Evolutionary conservation across 2,329 filamentous ascomycete species (phyloP).

Genomic region (Colletotrichum echinochloae): DNA sequence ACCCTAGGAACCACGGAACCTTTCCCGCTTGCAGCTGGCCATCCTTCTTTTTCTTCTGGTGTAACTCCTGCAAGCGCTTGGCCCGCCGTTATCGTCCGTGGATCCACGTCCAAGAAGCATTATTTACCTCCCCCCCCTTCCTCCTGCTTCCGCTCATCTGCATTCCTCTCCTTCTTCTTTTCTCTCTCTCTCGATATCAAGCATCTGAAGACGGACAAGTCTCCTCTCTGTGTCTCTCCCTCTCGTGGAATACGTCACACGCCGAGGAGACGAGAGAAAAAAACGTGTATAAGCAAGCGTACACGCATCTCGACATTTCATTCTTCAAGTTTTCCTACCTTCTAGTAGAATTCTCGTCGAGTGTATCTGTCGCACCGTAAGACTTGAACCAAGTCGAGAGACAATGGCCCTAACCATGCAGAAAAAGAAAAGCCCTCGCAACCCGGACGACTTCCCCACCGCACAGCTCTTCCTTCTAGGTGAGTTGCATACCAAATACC

Average conservation of each 20-base stretch:
- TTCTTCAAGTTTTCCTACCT: slow-evolving; percentile 40
- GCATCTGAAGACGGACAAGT: slow-evolving; percentile 33
- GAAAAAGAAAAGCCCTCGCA: slow-evolving; percentile 64
- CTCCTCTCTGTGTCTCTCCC: slow-evolving; percentile 9
- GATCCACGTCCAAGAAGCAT: slow-evolving; percentile 29
- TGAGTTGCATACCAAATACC: slow-evolving; percentile 60
- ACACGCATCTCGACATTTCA: slow-evolving; percentile 36
- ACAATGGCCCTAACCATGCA: slow-evolving; percentile 66
- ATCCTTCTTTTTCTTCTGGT: slow-evolving; percentile 17
- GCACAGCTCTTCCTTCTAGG: slow-evolving; percentile 87
- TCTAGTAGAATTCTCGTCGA: slow-evolving; percentile 35
- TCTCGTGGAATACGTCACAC: slow-evolving; percentile 19
- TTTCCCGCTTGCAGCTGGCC: slow-evolving; percentile 39
- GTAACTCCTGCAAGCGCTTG: slow-evolving; percentile 36
- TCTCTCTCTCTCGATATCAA: slow-evolving; percentile 9
- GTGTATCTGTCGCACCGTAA: slow-evolving; percentile 59
- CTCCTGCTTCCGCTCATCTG: slow-evolving; percentile 32
- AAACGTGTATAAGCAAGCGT: slow-evolving; percentile 38
- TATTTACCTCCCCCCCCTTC: slow-evolving; percentile 36
- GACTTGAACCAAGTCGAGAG: slow-evolving; percentile 54
- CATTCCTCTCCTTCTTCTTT: slow-evolving; percentile 32
- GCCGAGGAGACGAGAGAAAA: slow-evolving; percentile 23
- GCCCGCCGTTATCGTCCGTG: slow-evolving; percentile 37
- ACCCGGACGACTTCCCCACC: slow-evolving; percentile 82
- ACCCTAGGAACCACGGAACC: slow-evolving; percentile 2